phyloP scores from a whole-genome alignment of 2,329 filamentous ascomycete genomes.

The Eutypa lata region DNA sequence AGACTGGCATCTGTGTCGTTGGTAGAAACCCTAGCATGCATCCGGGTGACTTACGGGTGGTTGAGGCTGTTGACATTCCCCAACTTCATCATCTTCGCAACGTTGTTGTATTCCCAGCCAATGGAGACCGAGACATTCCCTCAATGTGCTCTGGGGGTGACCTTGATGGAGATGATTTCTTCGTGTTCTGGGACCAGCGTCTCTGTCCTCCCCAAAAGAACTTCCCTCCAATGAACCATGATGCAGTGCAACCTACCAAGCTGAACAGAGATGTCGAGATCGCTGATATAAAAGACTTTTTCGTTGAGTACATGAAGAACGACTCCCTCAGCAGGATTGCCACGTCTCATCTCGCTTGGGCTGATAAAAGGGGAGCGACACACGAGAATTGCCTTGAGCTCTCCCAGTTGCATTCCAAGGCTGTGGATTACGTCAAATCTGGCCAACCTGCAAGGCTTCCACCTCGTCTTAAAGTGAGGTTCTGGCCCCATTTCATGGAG shows the following conservation, averaged over 20 bases:
- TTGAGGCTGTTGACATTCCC: constrained; percentile 74
- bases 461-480: constrained; percentile 53
- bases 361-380: constrained; percentile 69
- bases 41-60: constrained; percentile 85
- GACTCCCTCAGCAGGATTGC: constrained; percentile 80
- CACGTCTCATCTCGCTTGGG: constrained; percentile 72
- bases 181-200: constrained; percentile 83
- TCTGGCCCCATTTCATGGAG: constrained; percentile 88
- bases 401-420: constrained; percentile 79
- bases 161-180: constrained; percentile 92
- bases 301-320: constrained; percentile 90
- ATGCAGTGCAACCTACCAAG: constrained; percentile 51
- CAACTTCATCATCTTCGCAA: constrained; percentile 75
- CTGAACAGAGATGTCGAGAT: constrained; percentile 64
- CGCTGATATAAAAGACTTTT: constrained; percentile 77
- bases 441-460: constrained; percentile 72
- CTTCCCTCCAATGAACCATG: constrained; percentile 73
- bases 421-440: constrained; percentile 93
- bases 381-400: constrained; percentile 69
- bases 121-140: constrained; percentile 77
- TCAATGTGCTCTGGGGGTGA: constrained; percentile 97
- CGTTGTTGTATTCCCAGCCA: constrained; percentile 82
- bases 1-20: constrained; percentile 76
- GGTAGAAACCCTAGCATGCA: constrained; percentile 93
- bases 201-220: constrained; percentile 65